Conservation (phyloP, 306 rosid species). For the Lablab purpureus region DNA sequence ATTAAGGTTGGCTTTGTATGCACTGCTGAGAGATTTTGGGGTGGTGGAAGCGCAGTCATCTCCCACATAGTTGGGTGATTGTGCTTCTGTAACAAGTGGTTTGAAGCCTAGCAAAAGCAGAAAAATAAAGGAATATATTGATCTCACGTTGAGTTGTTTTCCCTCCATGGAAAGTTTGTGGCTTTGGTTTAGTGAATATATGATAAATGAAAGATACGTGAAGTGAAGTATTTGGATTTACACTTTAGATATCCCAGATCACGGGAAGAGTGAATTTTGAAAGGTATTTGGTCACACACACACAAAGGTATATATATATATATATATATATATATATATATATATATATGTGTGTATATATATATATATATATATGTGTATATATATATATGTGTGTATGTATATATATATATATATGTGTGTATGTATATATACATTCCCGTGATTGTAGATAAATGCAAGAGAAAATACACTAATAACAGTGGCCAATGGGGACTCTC, state of each 20-base stretch:
- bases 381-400: too few relatives aligned
- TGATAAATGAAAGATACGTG: not conserved
- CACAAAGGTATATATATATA: too few relatives aligned
- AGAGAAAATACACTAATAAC: not conserved
- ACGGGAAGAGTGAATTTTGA: too few relatives aligned
- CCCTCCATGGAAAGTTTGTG: not conserved
- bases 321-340: too few relatives aligned
- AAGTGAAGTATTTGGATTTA: not conserved
- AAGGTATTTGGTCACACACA: too few relatives aligned
- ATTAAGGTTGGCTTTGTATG: conserved; percentile 27
- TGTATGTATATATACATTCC: too few relatives aligned
- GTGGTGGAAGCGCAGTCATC: not conserved
- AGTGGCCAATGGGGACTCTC: too few relatives aligned
- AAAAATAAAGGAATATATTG: not conserved
- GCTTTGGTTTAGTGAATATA: not conserved
- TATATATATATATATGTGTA: too few relatives aligned
- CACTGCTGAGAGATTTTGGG: not conserved
- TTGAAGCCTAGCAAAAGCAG: not conserved
- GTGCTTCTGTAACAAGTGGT: not conserved
- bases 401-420: too few relatives aligned
- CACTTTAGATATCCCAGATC: too few relatives aligned
- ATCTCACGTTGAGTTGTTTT: not conserved
- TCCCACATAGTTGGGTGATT: conserved; percentile 18
- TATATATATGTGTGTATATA: too few relatives aligned
- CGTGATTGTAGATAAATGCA: not conserved